phyloP scores from a whole-genome alignment of 1,139 yeast species.

The Sugiyamaella japonica region DNA sequence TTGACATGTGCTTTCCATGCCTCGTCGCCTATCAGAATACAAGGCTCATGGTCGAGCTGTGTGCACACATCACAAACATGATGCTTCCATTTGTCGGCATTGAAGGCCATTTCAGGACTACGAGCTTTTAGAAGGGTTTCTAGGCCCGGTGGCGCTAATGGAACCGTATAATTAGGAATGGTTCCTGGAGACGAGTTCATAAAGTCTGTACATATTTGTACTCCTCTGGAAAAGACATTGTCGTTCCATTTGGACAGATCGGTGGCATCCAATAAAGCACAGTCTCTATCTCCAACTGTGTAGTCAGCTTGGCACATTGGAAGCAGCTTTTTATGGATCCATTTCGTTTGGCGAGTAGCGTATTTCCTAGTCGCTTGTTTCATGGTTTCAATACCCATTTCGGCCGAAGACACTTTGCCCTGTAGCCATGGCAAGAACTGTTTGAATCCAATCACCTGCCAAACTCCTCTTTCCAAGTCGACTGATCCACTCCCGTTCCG shows the following conservation, averaged over 20 bases:
- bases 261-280: slow-evolving; percentile 75
- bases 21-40: slow-evolving; percentile 71
- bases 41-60: slow-evolving; percentile 54
- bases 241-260: slow-evolving; percentile 61
- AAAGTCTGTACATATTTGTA: slow-evolving; percentile 50
- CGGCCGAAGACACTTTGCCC: slow-evolving; percentile 35
- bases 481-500: slow-evolving; percentile 36
- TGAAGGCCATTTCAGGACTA: slow-evolving; percentile 32
- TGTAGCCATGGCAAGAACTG: slow-evolving; percentile 84
- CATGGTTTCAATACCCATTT: slow-evolving; percentile 67
- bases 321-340: slow-evolving; percentile 76
- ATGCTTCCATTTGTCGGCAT: slow-evolving; percentile 64
- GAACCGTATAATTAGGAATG: slow-evolving; percentile 23
- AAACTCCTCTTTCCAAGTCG: slow-evolving; percentile 50
- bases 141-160: slow-evolving; percentile 50
- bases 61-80: slow-evolving; percentile 65
- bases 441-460: slow-evolving; percentile 90
- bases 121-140: slow-evolving; percentile 38
- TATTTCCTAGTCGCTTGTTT: slow-evolving; percentile 81
- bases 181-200: slow-evolving; percentile 28
- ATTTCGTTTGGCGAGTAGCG: slow-evolving; percentile 87
- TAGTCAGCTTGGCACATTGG: slow-evolving; percentile 57
- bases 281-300: slow-evolving; percentile 56
- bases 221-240: slow-evolving; percentile 58
- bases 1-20: slow-evolving; percentile 67